phyloP scores from a whole-genome alignment of 208 protist genomes.

The Endotrypanum monterogeii region DNA sequence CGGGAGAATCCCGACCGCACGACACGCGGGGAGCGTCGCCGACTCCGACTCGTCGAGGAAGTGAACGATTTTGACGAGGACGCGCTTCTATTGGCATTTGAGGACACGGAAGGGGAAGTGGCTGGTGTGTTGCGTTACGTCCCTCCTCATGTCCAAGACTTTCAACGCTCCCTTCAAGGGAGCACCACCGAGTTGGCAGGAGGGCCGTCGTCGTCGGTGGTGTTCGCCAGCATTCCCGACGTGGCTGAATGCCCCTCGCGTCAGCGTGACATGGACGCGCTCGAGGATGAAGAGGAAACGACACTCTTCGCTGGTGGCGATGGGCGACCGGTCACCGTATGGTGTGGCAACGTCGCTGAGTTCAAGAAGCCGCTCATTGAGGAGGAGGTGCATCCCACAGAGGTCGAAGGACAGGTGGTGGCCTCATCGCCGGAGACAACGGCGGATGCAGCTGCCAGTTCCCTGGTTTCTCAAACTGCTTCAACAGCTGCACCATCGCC shows the following conservation, averaged over 20 bases:
- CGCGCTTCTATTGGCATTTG: constrained; percentile 61
- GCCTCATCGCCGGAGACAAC: not conserved
- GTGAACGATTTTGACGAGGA: constrained; percentile 74
- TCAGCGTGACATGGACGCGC: constrained; percentile 18
- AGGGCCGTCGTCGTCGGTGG: not conserved
- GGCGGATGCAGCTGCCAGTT: not conserved
- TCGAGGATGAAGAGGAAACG: constrained; percentile 68
- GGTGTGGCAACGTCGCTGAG: constrained; percentile 77
- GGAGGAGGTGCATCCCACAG: constrained; percentile 36
- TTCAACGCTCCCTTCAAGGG: constrained; percentile 42
- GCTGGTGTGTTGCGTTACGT: constrained; percentile 61
- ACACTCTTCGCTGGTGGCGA: constrained; percentile 30
- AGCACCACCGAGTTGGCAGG: constrained; percentile 11
- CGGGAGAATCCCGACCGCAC: constrained; percentile 54
- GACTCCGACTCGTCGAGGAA: constrained; percentile 48
- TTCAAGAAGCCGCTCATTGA: constrained; percentile 73
- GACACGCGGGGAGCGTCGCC: constrained; percentile 48
- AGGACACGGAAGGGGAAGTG: constrained; percentile 78
- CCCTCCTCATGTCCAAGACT: constrained; percentile 60
- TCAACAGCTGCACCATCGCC: not conserved
- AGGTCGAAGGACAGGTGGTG: not conserved
- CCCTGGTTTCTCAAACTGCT: not conserved
- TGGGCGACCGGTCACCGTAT: constrained; percentile 51
- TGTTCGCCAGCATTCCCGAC: constrained; percentile 18
- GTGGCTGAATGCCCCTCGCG: not conserved